Evolutionary conservation across 768 basidiomycete genomes (phyloP), one percentile per base, ranked within the genome.

Genomic region (Lentinus brumalis): DNA sequence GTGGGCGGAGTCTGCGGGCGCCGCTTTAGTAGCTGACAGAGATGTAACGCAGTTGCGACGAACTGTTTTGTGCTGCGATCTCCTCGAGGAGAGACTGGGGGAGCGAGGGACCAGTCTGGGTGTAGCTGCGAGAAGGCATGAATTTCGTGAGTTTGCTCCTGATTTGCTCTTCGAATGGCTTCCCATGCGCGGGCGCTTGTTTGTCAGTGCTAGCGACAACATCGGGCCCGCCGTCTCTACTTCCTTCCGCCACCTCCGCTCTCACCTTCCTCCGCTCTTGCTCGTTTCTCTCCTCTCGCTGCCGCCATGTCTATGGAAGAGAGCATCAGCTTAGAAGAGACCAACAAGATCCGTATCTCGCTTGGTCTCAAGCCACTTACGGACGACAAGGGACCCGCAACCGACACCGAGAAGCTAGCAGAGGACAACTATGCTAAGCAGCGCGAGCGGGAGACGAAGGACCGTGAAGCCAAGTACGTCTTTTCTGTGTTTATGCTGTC

Each of bases 341-440:
- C 94, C 40, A 96, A 96, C 82, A 95, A 91, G 77, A 92, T 97
- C 74, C 93, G 97, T 77, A 86, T 96, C 60, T 90, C 89, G 5
- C 83, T 97, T 41, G 97, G 97, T 65, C 87, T 99, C 60, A 93
- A 95, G 72, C 96, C 97, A 44, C 83, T 98, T 58, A 90, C 88
- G 16, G 95, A 94, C 67, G 91, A 94, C 67, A 79, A 82, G 44
- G 83, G 78, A 15, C 84, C 89, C 8, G 83, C 81, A n/a, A 80
- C 86, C 70, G 85, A 86, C 70, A 87, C 84, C 65, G 95, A 97
- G 58, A 86, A 89, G 69, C 76, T 87, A 66, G 97, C 97, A 12
- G 93, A 94, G 74, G 79, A 85, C 52, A 98, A 98, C 75, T 98
- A 89, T 79, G 77, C 85, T 4, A 86, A 85, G 69, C 78, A 82